Evolutionary conservation across 2,329 filamentous ascomycete genomes (phyloP).

Genomic region (Aspergillus pseudoterreus): DNA sequence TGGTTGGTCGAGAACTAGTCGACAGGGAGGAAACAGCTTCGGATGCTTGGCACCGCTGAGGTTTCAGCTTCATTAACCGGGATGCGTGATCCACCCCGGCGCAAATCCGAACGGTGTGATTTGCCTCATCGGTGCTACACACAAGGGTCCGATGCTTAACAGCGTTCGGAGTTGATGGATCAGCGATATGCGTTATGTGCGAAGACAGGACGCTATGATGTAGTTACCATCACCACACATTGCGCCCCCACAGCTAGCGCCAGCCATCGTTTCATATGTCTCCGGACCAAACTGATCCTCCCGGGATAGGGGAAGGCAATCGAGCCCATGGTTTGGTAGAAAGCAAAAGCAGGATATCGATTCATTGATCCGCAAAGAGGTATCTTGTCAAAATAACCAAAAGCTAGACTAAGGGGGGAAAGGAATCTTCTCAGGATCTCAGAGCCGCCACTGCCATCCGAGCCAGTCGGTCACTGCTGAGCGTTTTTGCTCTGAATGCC

Average conservation of each 20-base stretch:
- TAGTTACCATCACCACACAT: background rate
- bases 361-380: constrained; percentile 7
- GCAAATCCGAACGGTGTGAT: background rate
- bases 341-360: background rate
- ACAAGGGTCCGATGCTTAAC: background rate
- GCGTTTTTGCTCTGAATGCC: background rate
- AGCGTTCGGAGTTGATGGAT: background rate
- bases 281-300: too few relatives aligned
- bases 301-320: background rate
- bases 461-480: background rate
- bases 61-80: constrained; percentile 23
- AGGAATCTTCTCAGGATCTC: background rate
- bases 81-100: background rate
- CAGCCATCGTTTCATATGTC: background rate
- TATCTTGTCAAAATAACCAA: constrained; percentile 5
- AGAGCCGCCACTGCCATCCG: background rate
- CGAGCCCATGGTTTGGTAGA: background rate
- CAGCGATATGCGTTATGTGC: background rate
- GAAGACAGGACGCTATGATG: too few relatives aligned
- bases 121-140: background rate
- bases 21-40: constrained; percentile 4
- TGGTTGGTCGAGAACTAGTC: background rate
- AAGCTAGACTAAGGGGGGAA: background rate
- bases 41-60: constrained; percentile 14
- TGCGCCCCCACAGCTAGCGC: background rate